Conservation (phyloP, 306 rosid species). For the Rosa persica region DNA sequence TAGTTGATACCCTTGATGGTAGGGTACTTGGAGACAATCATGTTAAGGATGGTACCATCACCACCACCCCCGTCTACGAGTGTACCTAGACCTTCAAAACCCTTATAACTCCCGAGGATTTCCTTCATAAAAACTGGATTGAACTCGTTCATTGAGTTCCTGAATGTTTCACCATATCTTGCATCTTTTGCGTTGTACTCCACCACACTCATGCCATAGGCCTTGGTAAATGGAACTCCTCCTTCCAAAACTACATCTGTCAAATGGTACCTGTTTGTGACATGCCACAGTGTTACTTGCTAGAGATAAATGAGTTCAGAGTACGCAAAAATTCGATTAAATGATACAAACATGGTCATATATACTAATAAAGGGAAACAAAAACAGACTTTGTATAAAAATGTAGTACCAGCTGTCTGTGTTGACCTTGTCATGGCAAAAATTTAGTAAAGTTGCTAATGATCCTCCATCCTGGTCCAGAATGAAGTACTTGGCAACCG, state of each 20-base stretch:
- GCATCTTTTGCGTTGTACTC: conserved; percentile 22
- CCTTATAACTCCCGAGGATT: conserved; percentile 14
- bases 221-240: conserved; percentile 23
- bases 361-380: neutral
- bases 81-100: conserved; percentile 29
- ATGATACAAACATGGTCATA: neutral
- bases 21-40: conserved; percentile 32
- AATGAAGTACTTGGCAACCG: conserved; percentile 22
- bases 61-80: conserved; percentile 30
- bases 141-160: conserved; percentile 21
- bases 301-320: neutral
- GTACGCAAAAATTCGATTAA: neutral
- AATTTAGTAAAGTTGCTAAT: neutral
- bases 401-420: conserved; percentile 12
- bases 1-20: conserved; percentile 29
- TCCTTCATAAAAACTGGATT: conserved; percentile 10
- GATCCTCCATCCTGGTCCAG: conserved; percentile 18
- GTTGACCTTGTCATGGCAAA: conserved; percentile 19
- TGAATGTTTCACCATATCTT: conserved; percentile 14
- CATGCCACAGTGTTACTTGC: neutral
- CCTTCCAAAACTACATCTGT: conserved; percentile 32
- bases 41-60: conserved; percentile 25
- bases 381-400: neutral
- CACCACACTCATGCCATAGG: conserved; percentile 15
- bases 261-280: conserved; percentile 22